Conservation (phyloP, 2,329 filamentous ascomycete genomes). For the Daldinia sp. region DNA sequence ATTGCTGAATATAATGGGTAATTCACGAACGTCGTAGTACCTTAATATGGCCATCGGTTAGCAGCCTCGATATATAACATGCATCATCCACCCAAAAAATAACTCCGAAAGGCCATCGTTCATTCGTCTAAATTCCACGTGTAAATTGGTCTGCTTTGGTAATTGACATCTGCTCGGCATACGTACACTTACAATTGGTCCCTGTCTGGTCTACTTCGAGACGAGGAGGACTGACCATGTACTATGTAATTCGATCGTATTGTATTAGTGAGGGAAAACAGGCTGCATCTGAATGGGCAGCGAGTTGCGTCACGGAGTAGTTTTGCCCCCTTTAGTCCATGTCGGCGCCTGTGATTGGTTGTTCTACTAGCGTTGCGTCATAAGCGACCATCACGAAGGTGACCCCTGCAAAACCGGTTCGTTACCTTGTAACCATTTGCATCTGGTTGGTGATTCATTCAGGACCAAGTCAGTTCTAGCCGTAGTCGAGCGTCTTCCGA, state of each 20-base stretch:
- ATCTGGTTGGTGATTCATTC: conserved; percentile 2
- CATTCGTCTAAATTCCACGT: conserved; percentile 19
- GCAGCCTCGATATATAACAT: conserved; percentile 7
- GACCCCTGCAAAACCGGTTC: conserved; percentile 39
- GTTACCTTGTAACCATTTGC: conserved; percentile 22
- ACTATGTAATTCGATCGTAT: background rate
- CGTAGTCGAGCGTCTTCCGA: conserved; percentile 14
- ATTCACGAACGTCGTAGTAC: background rate
- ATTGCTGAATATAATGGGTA: conserved; percentile 4
- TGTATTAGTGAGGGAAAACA: background rate
- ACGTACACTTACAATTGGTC: conserved; percentile 22
- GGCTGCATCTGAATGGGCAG: conserved; percentile 29
- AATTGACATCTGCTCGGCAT: conserved; percentile 31
- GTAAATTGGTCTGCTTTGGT: conserved; percentile 17
- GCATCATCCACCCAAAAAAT: conserved; percentile 6
- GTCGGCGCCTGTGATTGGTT: conserved; percentile 43
- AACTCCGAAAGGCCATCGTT: conserved; percentile 5
- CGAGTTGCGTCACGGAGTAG: conserved; percentile 25
- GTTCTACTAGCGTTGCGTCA: conserved; percentile 34
- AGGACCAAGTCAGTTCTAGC: conserved; percentile 4
- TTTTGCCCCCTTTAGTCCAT: conserved; percentile 46
- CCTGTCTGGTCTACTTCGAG: conserved; percentile 19
- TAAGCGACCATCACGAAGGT: conserved; percentile 21
- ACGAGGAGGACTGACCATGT: conserved; percentile 4
- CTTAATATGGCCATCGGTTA: conserved; percentile 4